Conservation (phyloP, 2,329 filamentous ascomycete genomes). For the Bipolaris zeicola region DNA sequence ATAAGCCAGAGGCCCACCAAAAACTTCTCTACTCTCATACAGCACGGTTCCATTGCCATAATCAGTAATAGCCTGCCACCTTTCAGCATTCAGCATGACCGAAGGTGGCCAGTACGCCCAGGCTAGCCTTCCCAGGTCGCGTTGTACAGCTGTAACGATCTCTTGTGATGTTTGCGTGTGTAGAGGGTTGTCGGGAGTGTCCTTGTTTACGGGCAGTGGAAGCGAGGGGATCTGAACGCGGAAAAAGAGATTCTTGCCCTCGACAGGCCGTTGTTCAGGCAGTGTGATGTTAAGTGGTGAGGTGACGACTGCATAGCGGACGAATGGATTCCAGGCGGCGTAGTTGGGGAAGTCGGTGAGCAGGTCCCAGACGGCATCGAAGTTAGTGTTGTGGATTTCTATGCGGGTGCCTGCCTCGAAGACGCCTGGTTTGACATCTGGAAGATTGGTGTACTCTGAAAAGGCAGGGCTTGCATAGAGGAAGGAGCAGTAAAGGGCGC, state of each 20-base stretch:
- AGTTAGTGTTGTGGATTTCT: constrained; percentile 30
- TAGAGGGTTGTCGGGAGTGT: constrained; percentile 33
- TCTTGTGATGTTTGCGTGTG: constrained; percentile 35
- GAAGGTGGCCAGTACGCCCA: constrained; percentile 28
- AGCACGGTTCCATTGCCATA: constrained; percentile 30
- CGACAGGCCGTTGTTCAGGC: constrained; percentile 31
- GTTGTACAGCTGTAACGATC: constrained; percentile 38
- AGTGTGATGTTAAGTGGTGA: constrained; percentile 27
- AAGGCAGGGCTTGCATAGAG: constrained; percentile 3
- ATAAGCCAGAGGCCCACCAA: constrained; percentile 24
- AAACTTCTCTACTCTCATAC: constrained; percentile 43
- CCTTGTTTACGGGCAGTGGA: constrained; percentile 32
- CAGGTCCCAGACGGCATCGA: constrained; percentile 31
- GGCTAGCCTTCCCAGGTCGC: constrained; percentile 29
- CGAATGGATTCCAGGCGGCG: constrained; percentile 42
- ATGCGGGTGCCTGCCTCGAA: constrained; percentile 37
- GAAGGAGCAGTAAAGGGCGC: constrained; percentile 6
- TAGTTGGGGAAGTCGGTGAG: constrained; percentile 38
- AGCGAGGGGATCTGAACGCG: constrained; percentile 40
- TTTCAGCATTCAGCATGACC: constrained; percentile 20
- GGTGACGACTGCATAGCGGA: constrained; percentile 33
- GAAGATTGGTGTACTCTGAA: constrained; percentile 34
- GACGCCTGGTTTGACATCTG: constrained; percentile 30
- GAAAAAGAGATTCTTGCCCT: constrained; percentile 30
- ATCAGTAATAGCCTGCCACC: constrained; percentile 40